Base-by-base conservation (phyloP, 768 basidiomycete genomes). In the Suillus luteus region DNA sequence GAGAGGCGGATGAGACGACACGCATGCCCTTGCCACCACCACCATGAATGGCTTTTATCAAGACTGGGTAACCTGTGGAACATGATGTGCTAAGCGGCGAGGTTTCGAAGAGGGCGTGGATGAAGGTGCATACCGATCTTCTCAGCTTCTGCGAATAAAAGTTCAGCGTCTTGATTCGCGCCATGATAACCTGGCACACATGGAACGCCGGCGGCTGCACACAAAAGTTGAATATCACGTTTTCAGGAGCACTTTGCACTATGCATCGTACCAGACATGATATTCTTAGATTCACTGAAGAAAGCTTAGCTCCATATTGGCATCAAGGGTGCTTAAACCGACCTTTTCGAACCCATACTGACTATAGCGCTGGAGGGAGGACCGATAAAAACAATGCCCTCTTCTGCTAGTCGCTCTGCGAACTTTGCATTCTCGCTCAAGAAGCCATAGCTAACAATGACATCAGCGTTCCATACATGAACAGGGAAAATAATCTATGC, bases 1-100 rank as follows among this genome's bases (percentile, higher is more conserved):
- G 87, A 48, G 81, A 80, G n/a, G 82, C 76, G 2, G 84, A 81
- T 27, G 84, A 77, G 3, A 94, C 93, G 11, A 86, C 87, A 49
- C 94, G 89, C 95, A 97, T 97, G 49, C 95, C 95, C 73, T 97
- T 97, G 1, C 95, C 96, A 7, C 95, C 95, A 19, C 95, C 96
- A 31, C 96, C 95, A 67, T 96, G 91, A 54, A 95, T 90, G n/a
- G 95, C 96, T 72, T 98, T 98, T 77, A 98, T 97, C 35, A 98
- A 80, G 2, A 96, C 91, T 33, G 95, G 95, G 71, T 92, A 96
- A 12, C 91, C 90, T 90, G 49, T 27, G 38, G 41, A 55, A 46
- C n/a, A 17, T 40, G 19, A 10, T 24, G 17, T 3, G 6, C 40
- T 58, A 1, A 41, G 17, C 0, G 24, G 9, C 10, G 22, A 41